Evolutionary conservation across 2,329 filamentous ascomycete species (phyloP), one percentile per base, ranked within the genome.

Genomic region (Aureobasidium sp.): DNA sequence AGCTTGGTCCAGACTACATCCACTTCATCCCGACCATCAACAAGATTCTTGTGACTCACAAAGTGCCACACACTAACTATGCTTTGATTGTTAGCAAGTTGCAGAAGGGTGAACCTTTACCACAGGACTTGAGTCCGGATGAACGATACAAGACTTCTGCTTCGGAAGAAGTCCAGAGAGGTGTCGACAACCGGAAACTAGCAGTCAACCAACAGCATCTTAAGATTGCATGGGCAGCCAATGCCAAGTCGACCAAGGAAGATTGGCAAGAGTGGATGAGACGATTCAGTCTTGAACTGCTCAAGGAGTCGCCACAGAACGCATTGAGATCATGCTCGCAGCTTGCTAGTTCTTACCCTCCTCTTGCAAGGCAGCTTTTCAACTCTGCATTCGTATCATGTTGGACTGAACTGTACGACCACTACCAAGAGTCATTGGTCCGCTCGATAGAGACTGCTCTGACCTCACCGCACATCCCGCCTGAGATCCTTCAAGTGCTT

Each of bases 241-340:
- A 88, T 63, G 91, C 95, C 64, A 97, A 97, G 72, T 97, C 93
- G 0, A 99, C 94, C 11, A 91, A 92, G 69, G 94, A 99, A 72
- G 94, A 99, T 75, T 99, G 94, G 94, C 90, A 96, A 70, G 94
- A 99, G 74, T 99, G 94, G 94, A 91, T 99, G 76, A 86, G 95
- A 64, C 85, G 93, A 31, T 96, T 99, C 76, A 97, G 93, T 71
- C 93, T 96, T 37, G 96, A 96, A 62, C 81, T 99, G 8, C 82
- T 99, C 48, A 90, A 92, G 65, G 95, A 99, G 72, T 97, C 92
- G 1, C 95, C 94, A 3, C 96, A 97, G 67, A 94, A 97, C 70
- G 93, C 95, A 9, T 81, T 99, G 1, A 85, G 94, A 66, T 94
- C 94, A 47, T 99, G 95, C 72, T 94, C 93, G 42, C 90, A 89